Evolutionary conservation across 306 rosid genomes (phyloP).

Genomic region (Rosa multiflora): DNA sequence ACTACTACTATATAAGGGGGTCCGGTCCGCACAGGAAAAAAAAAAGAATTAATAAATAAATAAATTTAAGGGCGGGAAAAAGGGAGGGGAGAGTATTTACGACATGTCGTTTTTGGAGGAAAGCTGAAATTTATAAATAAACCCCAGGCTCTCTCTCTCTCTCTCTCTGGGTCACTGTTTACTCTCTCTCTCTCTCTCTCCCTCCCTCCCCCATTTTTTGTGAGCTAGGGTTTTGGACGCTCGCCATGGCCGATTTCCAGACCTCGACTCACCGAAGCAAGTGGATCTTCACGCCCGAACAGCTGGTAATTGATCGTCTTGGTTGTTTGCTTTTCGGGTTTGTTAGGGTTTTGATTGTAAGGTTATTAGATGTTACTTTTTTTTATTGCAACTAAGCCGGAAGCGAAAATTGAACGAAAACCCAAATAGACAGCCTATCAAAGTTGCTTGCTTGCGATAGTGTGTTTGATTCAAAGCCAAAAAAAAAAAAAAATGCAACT

Average conservation of each 20-base stretch:
- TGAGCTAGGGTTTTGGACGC: conserved; percentile 34
- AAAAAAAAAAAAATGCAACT: not conserved
- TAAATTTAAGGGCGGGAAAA: conserved; percentile 2
- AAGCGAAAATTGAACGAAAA: not conserved
- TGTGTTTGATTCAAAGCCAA: not conserved
- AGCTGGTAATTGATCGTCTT: conserved; percentile 47
- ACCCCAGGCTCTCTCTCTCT: not conserved
- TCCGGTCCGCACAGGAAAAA: not conserved
- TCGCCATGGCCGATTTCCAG: conserved; percentile 80
- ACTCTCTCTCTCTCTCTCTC: no score
- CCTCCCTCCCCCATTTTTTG: not conserved
- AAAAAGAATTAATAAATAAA: not conserved
- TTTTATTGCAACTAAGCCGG: not conserved
- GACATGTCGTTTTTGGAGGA: not conserved
- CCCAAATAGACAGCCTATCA: not conserved
- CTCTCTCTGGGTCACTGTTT: not conserved
- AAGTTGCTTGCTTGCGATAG: not conserved
- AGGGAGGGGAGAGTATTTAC: not conserved
- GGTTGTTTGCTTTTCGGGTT: not conserved
- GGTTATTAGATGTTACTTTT: not conserved
- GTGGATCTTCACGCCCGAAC: conserved; percentile 81
- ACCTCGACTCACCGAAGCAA: conserved; percentile 81
- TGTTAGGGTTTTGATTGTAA: conserved; percentile 10
- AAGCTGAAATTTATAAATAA: not conserved
- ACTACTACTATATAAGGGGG: not conserved